Base-by-base conservation (phyloP, 179 eudicot genomes). In the Vitellaria paradoxa region DNA sequence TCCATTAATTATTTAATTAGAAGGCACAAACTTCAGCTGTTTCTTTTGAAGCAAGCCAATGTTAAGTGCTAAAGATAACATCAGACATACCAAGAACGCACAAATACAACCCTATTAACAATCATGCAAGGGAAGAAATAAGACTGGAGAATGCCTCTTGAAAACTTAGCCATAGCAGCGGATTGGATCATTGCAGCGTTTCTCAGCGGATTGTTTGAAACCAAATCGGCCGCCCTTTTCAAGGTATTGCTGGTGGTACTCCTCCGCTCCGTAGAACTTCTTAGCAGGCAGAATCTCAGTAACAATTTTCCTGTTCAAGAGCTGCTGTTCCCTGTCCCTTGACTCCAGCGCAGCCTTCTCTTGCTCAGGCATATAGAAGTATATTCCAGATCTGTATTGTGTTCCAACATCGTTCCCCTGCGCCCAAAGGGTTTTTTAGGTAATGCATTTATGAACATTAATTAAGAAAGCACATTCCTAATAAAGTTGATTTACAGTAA, bases 401-500 rank as follows among this genome's bases (percentile, higher is more conserved):
- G 97, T 87, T 60, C 99, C 99, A 15, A 93, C 99, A 47, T 96
- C 99, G 74, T 85, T 86, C 24, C 99, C 99, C 98, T 96, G 83
- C 65, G 83, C 65, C 59, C 30, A 70, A 55, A 70, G 23, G 10
- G 70, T 45, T 6, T 30, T 30, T 2, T 0, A 1, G 7, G 18
- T 59, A 59, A 59, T 11, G 57, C 57, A 53, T 6, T 59, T 59
- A 20, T 4, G 0, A 23, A 20, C 12, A 60, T 20, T 20, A 21
- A 60, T 4, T 20, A 60, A 60, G 9, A 5, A 20, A 20, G 9
- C 7, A 0, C 26, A 60, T 21, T 3, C 64, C 3, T 60, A 24
- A 24, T 60, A 60, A 60, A 4, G 23, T 20, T 9, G 64, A 60
- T n/a, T 60, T 24, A 21, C 11, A n/a, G 64, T 20, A 4, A 15